Conservation (phyloP, 768 basidiomycete species). For the Lentinus brumalis region DNA sequence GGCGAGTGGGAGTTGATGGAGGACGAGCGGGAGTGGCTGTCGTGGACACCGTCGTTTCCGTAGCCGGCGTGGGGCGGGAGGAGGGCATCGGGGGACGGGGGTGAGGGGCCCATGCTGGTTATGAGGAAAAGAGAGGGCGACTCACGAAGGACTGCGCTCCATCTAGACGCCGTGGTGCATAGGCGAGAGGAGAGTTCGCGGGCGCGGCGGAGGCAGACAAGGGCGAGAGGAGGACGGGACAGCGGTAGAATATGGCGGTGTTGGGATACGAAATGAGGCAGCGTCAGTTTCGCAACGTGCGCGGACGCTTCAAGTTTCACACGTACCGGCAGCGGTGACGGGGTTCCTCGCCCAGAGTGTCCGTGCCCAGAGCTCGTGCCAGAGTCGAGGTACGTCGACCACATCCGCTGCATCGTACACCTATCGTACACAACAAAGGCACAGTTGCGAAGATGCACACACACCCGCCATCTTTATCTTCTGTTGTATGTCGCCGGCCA, state of each 20-base stretch:
- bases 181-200: slow-evolving; percentile 13
- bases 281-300: slow-evolving; percentile 19
- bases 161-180: slow-evolving; percentile 25
- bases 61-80: slow-evolving; percentile 5
- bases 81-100: slow-evolving; percentile 2
- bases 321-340: slow-evolving; percentile 17
- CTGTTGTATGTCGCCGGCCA: neutral
- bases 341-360: slow-evolving; percentile 3
- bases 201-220: neutral
- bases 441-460: neutral
- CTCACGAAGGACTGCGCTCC: slow-evolving; percentile 26
- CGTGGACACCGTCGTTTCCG: slow-evolving; percentile 13
- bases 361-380: slow-evolving; percentile 19
- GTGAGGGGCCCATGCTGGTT: slow-evolving; percentile 15
- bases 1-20: slow-evolving; percentile 38
- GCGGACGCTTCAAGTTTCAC: slow-evolving; percentile 18
- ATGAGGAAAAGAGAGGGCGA: slow-evolving; percentile 8
- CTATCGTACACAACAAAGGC: slow-evolving; percentile 8
- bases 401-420: slow-evolving; percentile 49
- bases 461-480: neutral
- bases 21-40: slow-evolving; percentile 30
- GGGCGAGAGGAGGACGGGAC: slow-evolving; percentile 7
- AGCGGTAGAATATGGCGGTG: slow-evolving; percentile 9
- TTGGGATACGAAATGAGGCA: slow-evolving; percentile 4
- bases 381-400: slow-evolving; percentile 53